Evolutionary conservation across 108 stramenopile species (phyloP), one percentile per base, ranked within the genome.

Genomic region (Skeletonema marinoi): DNA sequence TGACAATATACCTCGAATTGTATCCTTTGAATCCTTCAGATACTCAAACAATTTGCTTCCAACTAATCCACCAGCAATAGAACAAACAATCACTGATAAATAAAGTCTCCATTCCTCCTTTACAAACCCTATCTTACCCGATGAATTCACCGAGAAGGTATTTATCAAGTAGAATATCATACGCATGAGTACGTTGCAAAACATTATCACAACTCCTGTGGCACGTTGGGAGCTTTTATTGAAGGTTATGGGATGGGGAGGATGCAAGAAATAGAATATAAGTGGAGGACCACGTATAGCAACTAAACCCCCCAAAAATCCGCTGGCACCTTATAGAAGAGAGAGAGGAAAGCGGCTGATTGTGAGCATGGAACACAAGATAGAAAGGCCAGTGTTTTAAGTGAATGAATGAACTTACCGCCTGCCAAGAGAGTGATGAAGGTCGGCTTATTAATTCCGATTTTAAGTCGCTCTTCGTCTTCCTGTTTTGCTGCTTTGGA

Each of bases 261-360:
- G 81, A 48, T 82, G 77, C 0, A 85, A 59, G 65, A 85, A 85
- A 44, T 82, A 85, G 48, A 85, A 58, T 41, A 85, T 82, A 2
- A 85, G 38, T 11, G 85, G 85, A 1, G 85, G 85, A 9, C 81
- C 80, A 32, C 80, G 85, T n/a, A 85, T 85, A 12, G 71, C 85
- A 32, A 78, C 70, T 60, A 85, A 66, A 6, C 85, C 85, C 0
- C 85, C 85, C n/a, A 85, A 73, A 63, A 85, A 85, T 11, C 85
- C 81, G 48, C 78, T 79, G 13, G 69, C 60, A 13, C 41, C 41
- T 42, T 42, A 11, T 42, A 11, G 13, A 13, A 42, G 1, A 11
- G 44, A 32, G 44, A 25, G 33, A 41, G 63, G 13, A 30, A 77
- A 11, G 12, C 71, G 19, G 5, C 58, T 71, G 10, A 12, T 12